Evolutionary conservation across 768 basidiomycete species (phyloP), one percentile per base, ranked within the genome.

Genomic region (Psilocybe cubensis): DNA sequence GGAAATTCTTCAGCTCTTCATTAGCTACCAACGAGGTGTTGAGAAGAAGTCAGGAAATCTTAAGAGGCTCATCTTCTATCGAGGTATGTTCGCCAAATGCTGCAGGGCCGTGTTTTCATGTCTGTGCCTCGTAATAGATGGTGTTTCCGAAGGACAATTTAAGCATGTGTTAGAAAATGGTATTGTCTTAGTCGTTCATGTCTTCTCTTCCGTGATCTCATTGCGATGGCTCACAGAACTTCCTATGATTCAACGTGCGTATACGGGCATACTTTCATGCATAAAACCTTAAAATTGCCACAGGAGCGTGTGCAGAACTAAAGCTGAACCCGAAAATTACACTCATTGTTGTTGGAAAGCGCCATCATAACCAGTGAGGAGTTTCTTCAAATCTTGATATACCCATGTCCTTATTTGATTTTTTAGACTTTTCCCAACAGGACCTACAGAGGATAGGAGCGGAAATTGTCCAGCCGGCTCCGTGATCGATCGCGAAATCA

Each of bases 401-500:
- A 23, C 24, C 18, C 17, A 41, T 5, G 24, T n/a, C 11, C 24
- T 44, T n/a, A 56, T 24, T 17, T 7, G 2, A 23, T 5, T 10
- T 33, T 25, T 2, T 40, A 63, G 63, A 24, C 47, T 61, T 28
- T 61, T 59, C 29, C 63, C 58, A 6, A n/a, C 28, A n/a, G 17
- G 28, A 4, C 48, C 54, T 0, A 56, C 85, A 4, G 79, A 74
- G 0, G 90, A 91, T 59, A 77, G 75, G 51, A 88, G 84, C 54
- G 87, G 86, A 2, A 94, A 94, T 64, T 87, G 85, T 62, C 83
- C 80, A 1, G 89, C 92, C 0, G 92, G 92, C 7, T 90, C 90
- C 0, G 88, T 94, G 12, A 81, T 92, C 21, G 92, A 94, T 64
- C 76, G 76, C 1, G 86, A 84, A 3, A 83, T 92, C 41, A 80